These are phyloP conservation scores for Penicillium olsonii DNA, from an alignment of 2,329 filamentous ascomycete genomes.

Conservation along the genomic window DNA sequence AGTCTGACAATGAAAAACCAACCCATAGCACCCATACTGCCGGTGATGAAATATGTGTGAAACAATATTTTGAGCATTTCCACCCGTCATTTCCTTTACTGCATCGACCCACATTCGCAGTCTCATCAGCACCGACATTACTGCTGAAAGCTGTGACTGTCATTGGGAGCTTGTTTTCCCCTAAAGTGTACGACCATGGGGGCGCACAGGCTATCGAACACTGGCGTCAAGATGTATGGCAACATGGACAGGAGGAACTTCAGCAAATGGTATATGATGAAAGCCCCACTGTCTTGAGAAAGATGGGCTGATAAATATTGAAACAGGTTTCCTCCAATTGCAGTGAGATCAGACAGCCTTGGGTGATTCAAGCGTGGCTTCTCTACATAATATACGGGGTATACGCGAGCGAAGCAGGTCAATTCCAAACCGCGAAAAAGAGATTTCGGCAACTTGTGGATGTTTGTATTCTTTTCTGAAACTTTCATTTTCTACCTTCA, in stretches of 20 bases:
- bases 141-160: slow-evolving; percentile 5
- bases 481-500: background rate
- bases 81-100: slow-evolving; percentile 13
- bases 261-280: slow-evolving; percentile 3
- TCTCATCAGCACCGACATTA: slow-evolving; percentile 11
- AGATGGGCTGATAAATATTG: background rate
- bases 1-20: background rate
- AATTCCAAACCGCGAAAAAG: slow-evolving; percentile 27
- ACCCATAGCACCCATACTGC: background rate
- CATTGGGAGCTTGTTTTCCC: slow-evolving; percentile 14
- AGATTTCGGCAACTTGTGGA: slow-evolving; percentile 31
- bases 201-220: slow-evolving; percentile 1
- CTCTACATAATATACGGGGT: slow-evolving; percentile 34
- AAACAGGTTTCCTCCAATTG: slow-evolving; percentile 24
- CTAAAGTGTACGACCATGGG: background rate
- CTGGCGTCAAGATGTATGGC: slow-evolving; percentile 12
- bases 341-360: slow-evolving; percentile 24
- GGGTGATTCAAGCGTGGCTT: slow-evolving; percentile 33
- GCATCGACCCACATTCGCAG: slow-evolving; percentile 14
- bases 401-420: slow-evolving; percentile 27
- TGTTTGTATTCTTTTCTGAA: slow-evolving; percentile 17
- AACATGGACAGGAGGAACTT: slow-evolving; percentile 9
- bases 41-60: slow-evolving; percentile 6
- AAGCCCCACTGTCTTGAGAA: background rate
- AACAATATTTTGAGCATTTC: slow-evolving; percentile 15